These are phyloP conservation scores for Fusarium avenaceum DNA, from an alignment of 2,329 filamentous ascomycete species.

Conservation along the genomic window DNA sequence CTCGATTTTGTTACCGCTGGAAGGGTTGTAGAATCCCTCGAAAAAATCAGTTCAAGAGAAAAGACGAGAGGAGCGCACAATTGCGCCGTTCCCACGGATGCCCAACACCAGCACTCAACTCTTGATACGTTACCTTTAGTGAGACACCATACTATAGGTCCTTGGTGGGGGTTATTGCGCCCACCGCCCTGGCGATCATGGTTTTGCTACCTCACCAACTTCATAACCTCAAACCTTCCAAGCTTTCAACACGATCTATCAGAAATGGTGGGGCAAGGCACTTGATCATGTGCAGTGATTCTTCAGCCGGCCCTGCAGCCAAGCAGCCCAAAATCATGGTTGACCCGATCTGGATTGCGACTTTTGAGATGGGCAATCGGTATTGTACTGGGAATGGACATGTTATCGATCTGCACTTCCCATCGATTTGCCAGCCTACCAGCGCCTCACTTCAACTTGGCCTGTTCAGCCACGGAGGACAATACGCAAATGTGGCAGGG, in stretches of 20 bases:
- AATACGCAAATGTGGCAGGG: conserved; percentile 4
- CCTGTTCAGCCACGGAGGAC: conserved; percentile 16
- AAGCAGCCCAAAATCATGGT: conserved; percentile 3
- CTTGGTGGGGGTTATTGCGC: conserved; percentile 29
- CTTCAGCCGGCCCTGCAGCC: conserved; percentile 29
- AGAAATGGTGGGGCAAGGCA: conserved; percentile 39
- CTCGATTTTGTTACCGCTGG: conserved; percentile 41
- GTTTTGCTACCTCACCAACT: conserved; percentile 6
- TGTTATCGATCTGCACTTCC: conserved; percentile 25
- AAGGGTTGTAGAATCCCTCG: conserved; percentile 24
- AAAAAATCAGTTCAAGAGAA: conserved; percentile 13
- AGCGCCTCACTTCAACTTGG: conserved; percentile 1
- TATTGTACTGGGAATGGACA: conserved; percentile 6
- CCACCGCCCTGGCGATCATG: conserved; percentile 14
- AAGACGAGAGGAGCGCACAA: conserved; percentile 10
- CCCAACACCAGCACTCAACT: conserved; percentile 17
- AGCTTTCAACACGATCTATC: conserved; percentile 35
- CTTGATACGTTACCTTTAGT: conserved; percentile 22
- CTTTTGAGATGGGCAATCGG: conserved; percentile 39
- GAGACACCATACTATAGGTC: conserved; percentile 31
- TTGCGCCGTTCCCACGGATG: conserved; percentile 9
- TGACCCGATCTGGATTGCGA: conserved; percentile 41
- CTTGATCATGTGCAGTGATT: conserved; percentile 35
- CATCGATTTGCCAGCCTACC: neutral
- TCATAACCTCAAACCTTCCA: conserved; percentile 17